Conservation (phyloP, 1,284 basidiomycete genomes). For the Leucoagaricus sp. region DNA sequence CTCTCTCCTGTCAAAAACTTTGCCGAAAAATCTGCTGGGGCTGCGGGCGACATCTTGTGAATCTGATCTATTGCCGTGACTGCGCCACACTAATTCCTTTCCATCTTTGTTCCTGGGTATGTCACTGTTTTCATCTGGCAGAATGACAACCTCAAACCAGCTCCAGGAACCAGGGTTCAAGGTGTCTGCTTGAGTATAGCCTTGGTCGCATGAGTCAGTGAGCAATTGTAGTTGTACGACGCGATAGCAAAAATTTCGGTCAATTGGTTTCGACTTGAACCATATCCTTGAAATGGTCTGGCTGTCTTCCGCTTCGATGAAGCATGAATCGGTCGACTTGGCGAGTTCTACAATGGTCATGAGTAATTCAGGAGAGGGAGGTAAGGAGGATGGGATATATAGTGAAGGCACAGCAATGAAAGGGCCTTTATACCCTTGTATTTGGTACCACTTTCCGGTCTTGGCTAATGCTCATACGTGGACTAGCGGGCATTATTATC, state of each 20-base stretch:
- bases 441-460: too few relatives aligned
- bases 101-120: slow-evolving; percentile 23
- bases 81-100: slow-evolving; percentile 25
- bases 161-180: slow-evolving; percentile 24
- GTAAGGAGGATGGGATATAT: too few relatives aligned
- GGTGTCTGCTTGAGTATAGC: slow-evolving; percentile 14
- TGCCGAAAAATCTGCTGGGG: slow-evolving; percentile 21
- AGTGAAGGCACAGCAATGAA: not conserved
- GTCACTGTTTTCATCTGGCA: slow-evolving; percentile 17
- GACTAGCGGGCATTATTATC: too few relatives aligned
- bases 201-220: slow-evolving; percentile 30
- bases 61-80: slow-evolving; percentile 25
- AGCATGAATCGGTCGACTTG: slow-evolving; percentile 6
- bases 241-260: slow-evolving; percentile 20
- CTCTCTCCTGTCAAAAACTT: slow-evolving; percentile 24
- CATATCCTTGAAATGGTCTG: slow-evolving; percentile 23
- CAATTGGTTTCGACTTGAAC: slow-evolving; percentile 27
- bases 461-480: too few relatives aligned
- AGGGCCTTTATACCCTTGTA: not conserved
- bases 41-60: slow-evolving; percentile 9
- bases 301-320: slow-evolving; percentile 16
- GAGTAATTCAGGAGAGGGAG: not conserved
- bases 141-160: slow-evolving; percentile 29
- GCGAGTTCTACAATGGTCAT: slow-evolving; percentile 12
- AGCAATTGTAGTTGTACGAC: slow-evolving; percentile 25